Base-by-base conservation (phyloP, 2,329 filamentous ascomycete species). In the Aplosporella prunicola region DNA sequence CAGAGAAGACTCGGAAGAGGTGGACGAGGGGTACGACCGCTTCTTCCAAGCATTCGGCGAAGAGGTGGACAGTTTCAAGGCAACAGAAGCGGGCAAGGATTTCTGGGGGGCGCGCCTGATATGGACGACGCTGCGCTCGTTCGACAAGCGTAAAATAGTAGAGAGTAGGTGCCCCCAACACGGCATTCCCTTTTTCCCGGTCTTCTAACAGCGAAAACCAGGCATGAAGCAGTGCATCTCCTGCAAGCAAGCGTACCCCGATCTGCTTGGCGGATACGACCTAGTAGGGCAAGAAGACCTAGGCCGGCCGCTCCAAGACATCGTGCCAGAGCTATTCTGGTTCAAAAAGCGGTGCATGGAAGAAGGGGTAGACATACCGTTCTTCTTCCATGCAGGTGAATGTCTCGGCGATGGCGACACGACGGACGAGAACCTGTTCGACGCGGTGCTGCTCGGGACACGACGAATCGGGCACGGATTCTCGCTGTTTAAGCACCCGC, bases 331-430 rank as follows among this genome's bases (percentile, higher is more conserved):
- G 51, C 66, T 96, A 0, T 89, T 95, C 60, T 95, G 86, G 86
- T 95, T 96, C 70, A 79, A 80, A 46, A 88, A 89, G 58, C 76
- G 81, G 49, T 95, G 87, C 56, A 74, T 76, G 1, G 71, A 83
- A 52, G 80, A 86, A 51, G 76, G 74, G 2, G 74, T 95, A 24
- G 76, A 86, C 33, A 78, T 98, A 8, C 89, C 89, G 1, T 94
- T 95, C 66, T 93, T 93, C 67, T 93, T 96, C 66, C 88, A 95
- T 57, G 88, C 89, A 0, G 89, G 88, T 46, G 88, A 95, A 61
- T 85, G 78, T 22, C 74, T 93, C 1, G 86, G 46, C 11, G 78
- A 83, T 43, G 87, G 86, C 18, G 79, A 78, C 47, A 70, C 68
- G 14, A 80, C 82, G 0, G 88, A 95, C 51, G 67, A 76, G 45